Evolutionary conservation across 345 rosid species (phyloP).

Genomic region (Geranium rotundifolium): DNA sequence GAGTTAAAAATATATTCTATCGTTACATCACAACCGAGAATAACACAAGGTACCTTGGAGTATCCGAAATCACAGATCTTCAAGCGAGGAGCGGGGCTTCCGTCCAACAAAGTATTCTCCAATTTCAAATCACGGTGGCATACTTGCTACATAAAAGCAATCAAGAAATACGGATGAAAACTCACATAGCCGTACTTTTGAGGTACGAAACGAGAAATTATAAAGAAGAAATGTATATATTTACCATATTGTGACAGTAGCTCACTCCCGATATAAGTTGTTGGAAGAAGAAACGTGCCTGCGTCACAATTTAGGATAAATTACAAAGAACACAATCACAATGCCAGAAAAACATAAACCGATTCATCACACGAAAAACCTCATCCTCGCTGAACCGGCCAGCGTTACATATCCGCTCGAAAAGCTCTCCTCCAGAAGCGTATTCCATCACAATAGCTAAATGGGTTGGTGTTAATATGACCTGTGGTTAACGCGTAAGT

Average conservation of each 20-base stretch:
- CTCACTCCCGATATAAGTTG: slow-evolving; percentile 80
- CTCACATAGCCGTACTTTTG: too few species aligned
- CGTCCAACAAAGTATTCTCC: slow-evolving; percentile 92
- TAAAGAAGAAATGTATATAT: slow-evolving; percentile 1
- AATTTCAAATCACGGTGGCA: slow-evolving; percentile 94
- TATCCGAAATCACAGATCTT: slow-evolving; percentile 99
- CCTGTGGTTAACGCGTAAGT: slow-evolving; percentile 18
- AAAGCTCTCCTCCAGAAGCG: slow-evolving; percentile 82
- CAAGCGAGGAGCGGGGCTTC: slow-evolving; percentile 88
- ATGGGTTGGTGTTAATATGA: slow-evolving; percentile 71
- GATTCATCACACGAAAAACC: slow-evolving; percentile 22
- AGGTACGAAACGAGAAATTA: background rate
- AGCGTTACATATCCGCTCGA: slow-evolving; percentile 72
- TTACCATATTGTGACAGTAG: slow-evolving; percentile 64
- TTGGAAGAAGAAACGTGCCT: slow-evolving; percentile 79
- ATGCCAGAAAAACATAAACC: background rate
- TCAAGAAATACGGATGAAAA: too few species aligned
- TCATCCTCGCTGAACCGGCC: slow-evolving; percentile 78
- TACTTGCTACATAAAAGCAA: slow-evolving; percentile 47
- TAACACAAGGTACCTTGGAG: slow-evolving; percentile 55
- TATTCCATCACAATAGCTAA: slow-evolving; percentile 81
- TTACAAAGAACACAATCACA: too few species aligned
- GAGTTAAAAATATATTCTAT: slow-evolving; percentile 1
- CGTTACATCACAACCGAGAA: too few species aligned
- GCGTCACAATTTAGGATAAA: slow-evolving; percentile 11